Base-by-base conservation (phyloP, 2,329 filamentous ascomycete genomes). In the Cladophialophora immunda region DNA sequence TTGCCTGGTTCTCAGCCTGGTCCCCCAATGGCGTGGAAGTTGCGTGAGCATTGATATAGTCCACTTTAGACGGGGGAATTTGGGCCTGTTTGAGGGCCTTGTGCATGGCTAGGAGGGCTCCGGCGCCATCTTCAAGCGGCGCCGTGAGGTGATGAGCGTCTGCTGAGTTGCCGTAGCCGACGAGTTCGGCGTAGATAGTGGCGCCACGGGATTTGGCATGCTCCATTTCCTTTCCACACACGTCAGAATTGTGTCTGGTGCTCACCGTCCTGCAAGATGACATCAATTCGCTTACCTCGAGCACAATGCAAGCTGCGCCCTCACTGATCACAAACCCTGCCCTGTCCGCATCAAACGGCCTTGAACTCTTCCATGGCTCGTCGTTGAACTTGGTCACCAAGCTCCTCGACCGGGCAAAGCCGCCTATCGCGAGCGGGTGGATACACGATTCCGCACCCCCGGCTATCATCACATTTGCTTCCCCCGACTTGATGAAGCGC, bases 141-240 rank as follows among this genome's bases (percentile, higher is more conserved):
- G 94, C 92, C 11, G 95, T 99, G 84, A 98, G 93, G 78, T 98
- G 95, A 77, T 96, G 81, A 2, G 95, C 94, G 78, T 99, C 95
- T 29, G 91, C 92, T 58, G 92, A 97, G 70, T 92, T 90, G 25
- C 94, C 95, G 75, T 98, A 98, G 1, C 95, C 95, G 75, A 83
- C 88, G 22, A 99, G 75, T 78, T 98, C 94, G 34, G 94, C 94
- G 76, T 98, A 96, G 65, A 98, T 94, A 4, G 81, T 84, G 19
- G 93, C 94, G 6, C 90, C 90, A 62, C 95, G 86, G 6, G 87
- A 83, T 76, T 87, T 91, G 17, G 95, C 95, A 76, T 98, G 95
- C 74, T 94, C 91, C 4, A 97, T 81, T 77, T 97, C 94, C 84
- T 89, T 58, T 11, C 15, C 13, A 2, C 19, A 3, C 36, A 11